A percentile compares a stretch with the other conserved stretches of the same genome.
Conservation (phyloP, 78 protist species). For the Dictyostelium brefeldianum region DNA sequence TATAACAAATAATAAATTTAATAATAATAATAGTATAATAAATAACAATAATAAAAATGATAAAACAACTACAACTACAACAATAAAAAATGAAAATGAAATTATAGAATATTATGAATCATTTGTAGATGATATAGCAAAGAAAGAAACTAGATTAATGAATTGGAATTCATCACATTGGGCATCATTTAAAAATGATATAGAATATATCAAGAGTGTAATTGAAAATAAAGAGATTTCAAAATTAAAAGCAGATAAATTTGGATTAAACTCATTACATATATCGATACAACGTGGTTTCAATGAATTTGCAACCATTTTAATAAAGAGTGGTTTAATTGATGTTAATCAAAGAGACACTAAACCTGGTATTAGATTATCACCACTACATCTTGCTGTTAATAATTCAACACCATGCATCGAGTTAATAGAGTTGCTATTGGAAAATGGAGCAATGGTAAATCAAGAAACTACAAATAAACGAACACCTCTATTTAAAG, state of each 20-base stretch:
- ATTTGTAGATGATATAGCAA: conserved; percentile 20
- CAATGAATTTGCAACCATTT: not conserved
- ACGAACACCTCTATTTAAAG: conserved; percentile 44
- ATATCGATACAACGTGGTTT: conserved; percentile 33
- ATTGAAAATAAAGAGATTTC: not conserved
- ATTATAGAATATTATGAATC: conserved; percentile 14
- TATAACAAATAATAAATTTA: no score
- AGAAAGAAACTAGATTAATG: conserved; percentile 58
- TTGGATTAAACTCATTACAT: conserved; percentile 60
- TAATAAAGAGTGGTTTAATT: conserved; percentile 5
- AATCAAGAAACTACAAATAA: conserved; percentile 68
- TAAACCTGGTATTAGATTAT: conserved; percentile 47
- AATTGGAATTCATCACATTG: conserved; percentile 61
- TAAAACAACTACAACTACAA: no score
- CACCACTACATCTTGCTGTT: conserved; percentile 50
- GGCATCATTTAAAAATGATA: conserved; percentile 51
- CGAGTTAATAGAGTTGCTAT: conserved; percentile 6
- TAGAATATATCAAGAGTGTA: not conserved
- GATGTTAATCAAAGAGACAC: conserved; percentile 56
- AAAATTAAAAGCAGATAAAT: conserved; percentile 24
- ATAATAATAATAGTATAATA: no score
- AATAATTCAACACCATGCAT: conserved; percentile 28
- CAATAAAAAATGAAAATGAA: not conserved
- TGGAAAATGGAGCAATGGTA: conserved; percentile 60
- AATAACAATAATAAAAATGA: no score